Evolutionary conservation across 306 rosid species (phyloP).

Genomic region (Quercus ilex): DNA sequence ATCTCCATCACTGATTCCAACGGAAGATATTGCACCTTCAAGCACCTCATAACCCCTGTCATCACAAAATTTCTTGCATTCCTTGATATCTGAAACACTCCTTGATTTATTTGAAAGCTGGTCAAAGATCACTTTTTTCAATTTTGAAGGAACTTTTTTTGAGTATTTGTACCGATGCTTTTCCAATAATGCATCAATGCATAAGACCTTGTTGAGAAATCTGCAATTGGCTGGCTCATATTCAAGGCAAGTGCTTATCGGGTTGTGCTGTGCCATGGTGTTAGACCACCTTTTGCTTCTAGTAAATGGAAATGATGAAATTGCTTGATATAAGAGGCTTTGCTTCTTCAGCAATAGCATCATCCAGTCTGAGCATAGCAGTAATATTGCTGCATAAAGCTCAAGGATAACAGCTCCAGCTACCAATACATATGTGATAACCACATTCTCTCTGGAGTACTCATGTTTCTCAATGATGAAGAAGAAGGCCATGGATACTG

Average conservation of each 20-base stretch:
- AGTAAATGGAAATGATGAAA: not conserved
- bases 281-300: slow-evolving; percentile 13
- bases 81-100: not conserved
- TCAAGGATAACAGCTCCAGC: slow-evolving; percentile 23
- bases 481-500: not conserved
- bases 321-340: not conserved
- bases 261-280: not conserved
- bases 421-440: slow-evolving; percentile 6
- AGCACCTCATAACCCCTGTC: slow-evolving; percentile 25
- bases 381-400: not conserved
- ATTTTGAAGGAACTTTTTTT: not conserved
- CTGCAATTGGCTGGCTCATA: not conserved
- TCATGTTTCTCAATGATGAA: not conserved
- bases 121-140: slow-evolving; percentile 18
- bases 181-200: not conserved
- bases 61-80: slow-evolving; percentile 12
- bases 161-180: not conserved
- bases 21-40: not conserved
- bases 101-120: slow-evolving; percentile 1
- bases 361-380: slow-evolving; percentile 21
- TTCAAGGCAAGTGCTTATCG: not conserved
- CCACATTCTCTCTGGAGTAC: not conserved
- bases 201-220: not conserved
- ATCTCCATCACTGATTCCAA: slow-evolving; percentile 1
- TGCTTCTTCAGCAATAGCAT: not conserved